A percentile compares a stretch with the other conserved stretches of the same genome.
phyloP scores from a whole-genome alignment of 2,329 filamentous ascomycete genomes.

The Incumbomyces lentus region DNA sequence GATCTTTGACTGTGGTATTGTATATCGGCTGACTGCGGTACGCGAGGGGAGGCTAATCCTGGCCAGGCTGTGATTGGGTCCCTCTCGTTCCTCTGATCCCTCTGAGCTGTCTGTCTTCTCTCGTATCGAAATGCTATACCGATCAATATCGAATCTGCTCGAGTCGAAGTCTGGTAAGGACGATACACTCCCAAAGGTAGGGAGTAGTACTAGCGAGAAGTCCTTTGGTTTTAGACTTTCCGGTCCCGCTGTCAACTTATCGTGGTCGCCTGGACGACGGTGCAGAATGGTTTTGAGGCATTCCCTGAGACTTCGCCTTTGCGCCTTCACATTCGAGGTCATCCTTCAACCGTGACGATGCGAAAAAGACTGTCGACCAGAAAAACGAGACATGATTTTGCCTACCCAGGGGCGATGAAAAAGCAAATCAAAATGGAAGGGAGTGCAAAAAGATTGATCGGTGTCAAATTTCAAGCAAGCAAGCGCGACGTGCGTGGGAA shows the following conservation, averaged over 20 bases:
- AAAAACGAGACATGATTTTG: conserved; percentile 6
- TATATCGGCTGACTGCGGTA: too few species aligned
- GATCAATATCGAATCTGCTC: conserved; percentile 13
- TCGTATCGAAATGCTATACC: conserved; percentile 9
- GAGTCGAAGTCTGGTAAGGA: conserved; percentile 9
- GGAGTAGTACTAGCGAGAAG: conserved; percentile 7
- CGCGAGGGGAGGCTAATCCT: too few species aligned
- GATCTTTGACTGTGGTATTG: too few species aligned
- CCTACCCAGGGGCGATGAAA: background rate
- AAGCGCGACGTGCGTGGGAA: conserved; percentile 2
- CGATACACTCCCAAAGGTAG: conserved; percentile 11
- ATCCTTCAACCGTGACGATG: conserved; percentile 3
- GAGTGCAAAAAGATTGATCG: background rate
- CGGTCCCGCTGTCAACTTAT: conserved; percentile 13
- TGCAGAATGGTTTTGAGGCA: conserved; percentile 14
- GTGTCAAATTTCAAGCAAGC: background rate
- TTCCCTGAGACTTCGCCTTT: conserved; percentile 19
- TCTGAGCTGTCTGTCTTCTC: conserved; percentile 10
- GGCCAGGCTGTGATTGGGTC: too few species aligned
- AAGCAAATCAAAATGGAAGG: background rate
- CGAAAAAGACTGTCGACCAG: conserved; percentile 1
- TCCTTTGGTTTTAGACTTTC: conserved; percentile 15
- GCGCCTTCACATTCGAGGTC: conserved; percentile 10
- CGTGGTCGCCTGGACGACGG: conserved; percentile 6
- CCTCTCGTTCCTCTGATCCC: too few species aligned